These are phyloP conservation scores for Fragaria ananassa DNA, from an alignment of 306 rosid genomes.

Conservation along the genomic window DNA sequence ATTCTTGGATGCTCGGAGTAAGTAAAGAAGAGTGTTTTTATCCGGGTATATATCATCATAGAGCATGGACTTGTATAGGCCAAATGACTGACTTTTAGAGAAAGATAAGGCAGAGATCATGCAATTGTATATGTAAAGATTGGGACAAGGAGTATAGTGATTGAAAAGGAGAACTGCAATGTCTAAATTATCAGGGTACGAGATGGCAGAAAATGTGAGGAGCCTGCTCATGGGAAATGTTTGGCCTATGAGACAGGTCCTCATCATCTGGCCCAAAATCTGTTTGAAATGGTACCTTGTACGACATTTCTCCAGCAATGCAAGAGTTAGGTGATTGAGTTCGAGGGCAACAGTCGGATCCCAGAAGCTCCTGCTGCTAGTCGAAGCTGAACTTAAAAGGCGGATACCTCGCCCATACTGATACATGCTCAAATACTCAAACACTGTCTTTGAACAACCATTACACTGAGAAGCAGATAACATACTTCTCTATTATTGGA, in stretches of 20 bases:
- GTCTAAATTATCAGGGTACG: slow-evolving; percentile 48
- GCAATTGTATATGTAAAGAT: slow-evolving; percentile 50
- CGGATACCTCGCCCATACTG: slow-evolving; percentile 32
- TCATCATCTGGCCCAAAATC: slow-evolving; percentile 53
- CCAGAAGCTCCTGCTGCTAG: slow-evolving; percentile 31
- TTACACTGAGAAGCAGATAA: background rate
- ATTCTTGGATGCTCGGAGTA: slow-evolving; percentile 35
- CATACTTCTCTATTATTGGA: background rate
- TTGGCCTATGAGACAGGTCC: slow-evolving; percentile 40
- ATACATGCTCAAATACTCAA: slow-evolving; percentile 13
- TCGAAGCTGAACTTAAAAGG: slow-evolving; percentile 35
- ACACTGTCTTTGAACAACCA: background rate
- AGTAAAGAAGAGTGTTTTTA: slow-evolving; percentile 41
- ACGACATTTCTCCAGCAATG: slow-evolving; percentile 50
- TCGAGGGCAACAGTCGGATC: slow-evolving; percentile 47
- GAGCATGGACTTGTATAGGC: slow-evolving; percentile 41
- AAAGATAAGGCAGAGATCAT: slow-evolving; percentile 49
- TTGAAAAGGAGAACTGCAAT: slow-evolving; percentile 44
- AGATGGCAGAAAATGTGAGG: slow-evolving; percentile 49
- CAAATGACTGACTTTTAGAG: slow-evolving; percentile 32
- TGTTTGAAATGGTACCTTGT: slow-evolving; percentile 53
- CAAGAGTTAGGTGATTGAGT: slow-evolving; percentile 44
- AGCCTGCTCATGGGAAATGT: slow-evolving; percentile 71
- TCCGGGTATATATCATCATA: slow-evolving; percentile 35
- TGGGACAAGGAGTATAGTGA: slow-evolving; percentile 50